Evolutionary conservation across 2,329 filamentous ascomycete species (phyloP), one percentile per base, ranked within the genome.

Genomic region (Colletotrichum sp.): DNA sequence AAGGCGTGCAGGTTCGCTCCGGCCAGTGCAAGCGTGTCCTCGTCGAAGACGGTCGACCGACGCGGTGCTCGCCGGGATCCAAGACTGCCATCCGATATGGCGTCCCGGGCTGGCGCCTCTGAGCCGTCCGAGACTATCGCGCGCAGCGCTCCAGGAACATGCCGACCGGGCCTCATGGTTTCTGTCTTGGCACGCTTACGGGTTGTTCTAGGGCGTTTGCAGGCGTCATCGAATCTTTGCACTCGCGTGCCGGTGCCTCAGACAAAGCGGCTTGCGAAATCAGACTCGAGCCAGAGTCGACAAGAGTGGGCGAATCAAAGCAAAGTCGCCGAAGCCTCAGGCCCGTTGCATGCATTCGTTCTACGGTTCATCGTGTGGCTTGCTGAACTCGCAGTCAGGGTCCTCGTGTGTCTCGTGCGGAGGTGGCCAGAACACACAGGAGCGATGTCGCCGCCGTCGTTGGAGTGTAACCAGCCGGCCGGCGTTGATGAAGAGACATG

Each of bases 401-500:
- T 43, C 38, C 58, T 62, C 56, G 66, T 73, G 58, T 58, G 70
- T 56, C 60, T 64, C 26, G 26, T 48, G 36, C 34, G 43, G 72
- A 66, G 21, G 36, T 55, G 52, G 38, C 34, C 10, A 28, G 30
- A 36, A 34, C 32, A 60, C 28, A 60, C 26, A 58, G 58, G 58
- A 64, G 66, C 55, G 52, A 66, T 71, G 55, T 52, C 60, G 52
- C 61, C 60, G 38, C 64, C 43, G 21, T 66, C 66, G 62, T 68
- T 65, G 56, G n/a, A 72, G 69, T 72, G 69, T 72, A 67, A 75
- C 69, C 73, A 68, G 56, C 43, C 32, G 34, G 69, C 69, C 56
- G 56, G 69, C 56, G 32, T 67, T 58, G 61, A 16, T 61, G 26
- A 43, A 71, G 73, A 75, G 62, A 64, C 62, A 75, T 64, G 62